Base-by-base conservation (phyloP, 441 rosid species). In the Adansonia gregorii region DNA sequence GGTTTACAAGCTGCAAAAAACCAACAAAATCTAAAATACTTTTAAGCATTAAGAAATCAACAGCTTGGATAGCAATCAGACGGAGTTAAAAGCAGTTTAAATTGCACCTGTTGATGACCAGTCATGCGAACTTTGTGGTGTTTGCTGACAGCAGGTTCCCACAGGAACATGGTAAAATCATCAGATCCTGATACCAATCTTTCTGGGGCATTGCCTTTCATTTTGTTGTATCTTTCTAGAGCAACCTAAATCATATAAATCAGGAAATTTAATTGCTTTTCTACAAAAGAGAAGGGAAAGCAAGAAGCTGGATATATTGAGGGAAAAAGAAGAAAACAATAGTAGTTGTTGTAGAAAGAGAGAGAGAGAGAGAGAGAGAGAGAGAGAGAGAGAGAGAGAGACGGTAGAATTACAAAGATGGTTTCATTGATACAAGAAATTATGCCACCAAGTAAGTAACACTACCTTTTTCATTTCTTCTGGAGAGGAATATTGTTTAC, bases 181-280 rank as follows among this genome's bases (percentile, higher is more conserved):
- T 96, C 98, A 78, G 98, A 96, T 64, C 99, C 98, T 61, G 98
- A 94, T 54, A 96, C 98, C 84, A 93, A 86, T 88, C 98, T 88
- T 87, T 96, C 98, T 75, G 98, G 97, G 61, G 93, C 86, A 77
- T 79, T 85, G 76, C 98, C 97, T 84, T 88, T 94, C 89, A 91
- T 85, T 85, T 92, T 88, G 78, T 91, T 89, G 87, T 93, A 92
- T 81, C 96, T 88, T 78, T 92, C 94, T 71, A 93, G 79, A 41
- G 98, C 93, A 78, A 83, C 98, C 99, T 92, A 67, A 1, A 66
- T 55, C 39, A 22, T 74, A 41, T 61, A 43, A 58, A 60, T 39
- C 64, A 58, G 58, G 12, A 19, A 65, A 63, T 6, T 52, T n/a
- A 65, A 70, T 76, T 49, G 71, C n/a, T 74, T 41, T 17, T 19